Evolutionary conservation across 495 filamentous ascomycete species (phyloP).

Genomic region (Penicillium cinerascens): DNA sequence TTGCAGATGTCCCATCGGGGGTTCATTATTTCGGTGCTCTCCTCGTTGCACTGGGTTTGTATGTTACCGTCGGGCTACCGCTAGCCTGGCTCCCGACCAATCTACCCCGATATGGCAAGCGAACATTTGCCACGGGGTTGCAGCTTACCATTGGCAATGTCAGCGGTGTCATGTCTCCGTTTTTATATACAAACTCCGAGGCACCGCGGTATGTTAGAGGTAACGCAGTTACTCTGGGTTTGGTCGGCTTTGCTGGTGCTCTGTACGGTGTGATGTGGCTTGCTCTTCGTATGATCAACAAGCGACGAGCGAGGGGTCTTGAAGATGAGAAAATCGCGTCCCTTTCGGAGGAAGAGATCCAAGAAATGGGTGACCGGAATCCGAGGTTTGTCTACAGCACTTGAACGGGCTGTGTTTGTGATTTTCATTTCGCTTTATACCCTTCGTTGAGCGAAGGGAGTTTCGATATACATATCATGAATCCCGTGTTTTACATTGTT

Average conservation of each 20-base stretch:
- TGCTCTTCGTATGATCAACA: conserved; percentile 53
- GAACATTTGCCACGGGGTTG: conserved; percentile 65
- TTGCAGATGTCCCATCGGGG: conserved; percentile 54
- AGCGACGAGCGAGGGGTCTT: conserved; percentile 47
- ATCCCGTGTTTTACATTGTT: too few species aligned
- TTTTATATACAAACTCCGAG: conserved; percentile 44
- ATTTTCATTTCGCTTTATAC: not conserved
- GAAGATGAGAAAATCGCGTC: conserved; percentile 53
- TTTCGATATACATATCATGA: not conserved
- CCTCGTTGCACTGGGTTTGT: conserved; percentile 66
- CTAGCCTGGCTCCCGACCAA: conserved; percentile 62
- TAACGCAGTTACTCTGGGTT: conserved; percentile 47
- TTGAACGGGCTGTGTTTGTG: conserved; percentile 21
- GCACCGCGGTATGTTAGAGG: conserved; percentile 41
- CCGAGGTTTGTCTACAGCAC: conserved; percentile 58
- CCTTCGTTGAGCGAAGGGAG: not conserved
- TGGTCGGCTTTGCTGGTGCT: conserved; percentile 35
- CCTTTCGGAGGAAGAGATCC: conserved; percentile 61
- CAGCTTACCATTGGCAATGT: conserved; percentile 65
- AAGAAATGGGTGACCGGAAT: conserved; percentile 66
- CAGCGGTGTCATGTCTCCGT: conserved; percentile 66
- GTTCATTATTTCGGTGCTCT: conserved; percentile 73
- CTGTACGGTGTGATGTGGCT: conserved; percentile 53
- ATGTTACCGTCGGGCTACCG: conserved; percentile 65
- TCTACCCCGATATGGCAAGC: conserved; percentile 66